Evolutionary conservation across 2,329 filamentous ascomycete genomes (phyloP).

Genomic region (Penicillium fuscoglaucum): DNA sequence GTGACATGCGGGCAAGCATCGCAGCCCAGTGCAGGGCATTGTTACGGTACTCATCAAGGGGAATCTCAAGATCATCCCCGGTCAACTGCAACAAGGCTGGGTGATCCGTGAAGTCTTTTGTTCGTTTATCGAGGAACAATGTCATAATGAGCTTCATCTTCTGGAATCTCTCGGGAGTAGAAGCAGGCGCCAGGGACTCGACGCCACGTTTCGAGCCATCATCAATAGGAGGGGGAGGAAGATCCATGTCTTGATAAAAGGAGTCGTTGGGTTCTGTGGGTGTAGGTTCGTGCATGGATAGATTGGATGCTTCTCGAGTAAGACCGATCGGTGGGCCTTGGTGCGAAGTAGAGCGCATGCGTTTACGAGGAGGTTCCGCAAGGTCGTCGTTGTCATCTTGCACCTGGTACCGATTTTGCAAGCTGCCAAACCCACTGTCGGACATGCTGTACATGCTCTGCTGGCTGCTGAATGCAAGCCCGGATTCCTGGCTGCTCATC

Average conservation of each 20-base stretch:
- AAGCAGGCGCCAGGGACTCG: slow-evolving; percentile 52
- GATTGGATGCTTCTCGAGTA: slow-evolving; percentile 32
- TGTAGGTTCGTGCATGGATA: slow-evolving; percentile 44
- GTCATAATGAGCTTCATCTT: slow-evolving; percentile 81
- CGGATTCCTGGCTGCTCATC: slow-evolving; percentile 60
- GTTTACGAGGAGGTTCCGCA: slow-evolving; percentile 79
- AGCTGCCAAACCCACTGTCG: slow-evolving; percentile 69
- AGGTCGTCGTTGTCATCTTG: slow-evolving; percentile 54
- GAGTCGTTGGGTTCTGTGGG: slow-evolving; percentile 50
- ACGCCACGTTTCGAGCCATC: slow-evolving; percentile 39
- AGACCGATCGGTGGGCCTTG: slow-evolving; percentile 41
- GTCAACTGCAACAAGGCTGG: slow-evolving; percentile 75
- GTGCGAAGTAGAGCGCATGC: slow-evolving; percentile 61
- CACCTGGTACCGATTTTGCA: slow-evolving; percentile 54
- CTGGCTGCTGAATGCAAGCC: slow-evolving; percentile 74
- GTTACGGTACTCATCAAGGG: slow-evolving; percentile 80
- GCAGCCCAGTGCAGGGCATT: slow-evolving; percentile 96
- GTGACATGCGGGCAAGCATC: slow-evolving; percentile 79
- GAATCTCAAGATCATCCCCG: slow-evolving; percentile 82
- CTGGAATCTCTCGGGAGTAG: slow-evolving; percentile 66
- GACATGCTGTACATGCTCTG: slow-evolving; percentile 73
- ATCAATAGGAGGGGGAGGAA: slow-evolving; percentile 27
- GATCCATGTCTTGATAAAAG: slow-evolving; percentile 47
- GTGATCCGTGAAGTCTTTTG: slow-evolving; percentile 70
- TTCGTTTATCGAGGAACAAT: slow-evolving; percentile 73